Evolutionary conservation across 192 early-diverging fungal species (phyloP), one percentile per base, ranked within the genome.

Genomic region (Coemansia sp.): DNA sequence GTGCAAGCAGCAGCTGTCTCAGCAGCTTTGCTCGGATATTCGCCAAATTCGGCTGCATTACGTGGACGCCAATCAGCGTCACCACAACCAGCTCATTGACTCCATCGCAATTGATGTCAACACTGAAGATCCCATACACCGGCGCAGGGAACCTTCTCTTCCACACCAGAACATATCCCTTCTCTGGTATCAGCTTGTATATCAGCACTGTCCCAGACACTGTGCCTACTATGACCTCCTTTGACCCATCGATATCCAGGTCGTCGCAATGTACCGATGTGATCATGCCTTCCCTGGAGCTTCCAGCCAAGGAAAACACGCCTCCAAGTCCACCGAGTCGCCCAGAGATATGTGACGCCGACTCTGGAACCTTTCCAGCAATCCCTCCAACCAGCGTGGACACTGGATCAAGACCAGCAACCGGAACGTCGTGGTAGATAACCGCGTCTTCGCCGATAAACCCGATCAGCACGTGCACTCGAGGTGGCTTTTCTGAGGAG

Each of bases 381-480:
- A 61, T 63, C 4, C 72, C 71, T 40, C 80, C 80, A 14, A 83
- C 75, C 20, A 83, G 72, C 39, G 75, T 83, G 19, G 80, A 72
- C n/a, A 75, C 80, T 5, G 80, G 80, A 32, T 83, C 80, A 37
- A 83, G 80, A 43, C 80, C 80, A 0, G 75, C 75, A 38, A 75
- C 69, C 0, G 69, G 61, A 32, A 77, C 80, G 62, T 83, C 80
- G 64, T 77, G 80, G 67, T 83, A 83, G 14, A 83, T 68, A 12
- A 83, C 64, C 11, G 75, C 80, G 20, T 83, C 80, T 50, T 83
- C 80, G 43, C 80, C 72, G 0, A 83, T 75, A 71, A 83, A 83
- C 20, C 75, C 75, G 5, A 83, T 56, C 54, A 83, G 64, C 49
- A 59, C 80, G 44, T 83, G 80, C n/a, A 83, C 66, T 5, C 75